Conservation (phyloP, 2,329 filamentous ascomycete species). For the Cucurbitaria berberidis region DNA sequence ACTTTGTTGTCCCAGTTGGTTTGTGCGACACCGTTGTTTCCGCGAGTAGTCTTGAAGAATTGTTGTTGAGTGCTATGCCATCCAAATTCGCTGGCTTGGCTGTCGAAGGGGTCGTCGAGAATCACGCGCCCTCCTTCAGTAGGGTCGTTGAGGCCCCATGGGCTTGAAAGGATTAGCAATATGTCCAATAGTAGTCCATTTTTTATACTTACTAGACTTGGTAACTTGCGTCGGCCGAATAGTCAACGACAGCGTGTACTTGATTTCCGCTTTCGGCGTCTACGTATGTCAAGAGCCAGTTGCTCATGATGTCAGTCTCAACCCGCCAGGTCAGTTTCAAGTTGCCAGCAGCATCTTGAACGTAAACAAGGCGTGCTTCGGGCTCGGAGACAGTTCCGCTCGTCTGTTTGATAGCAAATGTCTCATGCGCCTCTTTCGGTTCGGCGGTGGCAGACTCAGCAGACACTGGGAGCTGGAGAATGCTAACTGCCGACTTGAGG, state of each 20-base stretch:
- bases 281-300: slow-evolving; percentile 67
- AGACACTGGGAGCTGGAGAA: slow-evolving; percentile 52
- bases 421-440: slow-evolving; percentile 43
- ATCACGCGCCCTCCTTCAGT: slow-evolving; percentile 54
- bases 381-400: slow-evolving; percentile 60
- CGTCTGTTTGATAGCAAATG: slow-evolving; percentile 56
- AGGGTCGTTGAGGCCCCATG: slow-evolving; percentile 63
- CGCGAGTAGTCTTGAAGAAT: slow-evolving; percentile 60
- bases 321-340: slow-evolving; percentile 63
- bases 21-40: slow-evolving; percentile 66
- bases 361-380: slow-evolving; percentile 62
- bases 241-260: slow-evolving; percentile 63
- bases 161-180: slow-evolving; percentile 18
- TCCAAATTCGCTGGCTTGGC: slow-evolving; percentile 57
- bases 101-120: slow-evolving; percentile 58
- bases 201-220: slow-evolving; percentile 56
- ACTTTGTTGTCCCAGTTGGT: slow-evolving; percentile 54
- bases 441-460: slow-evolving; percentile 51
- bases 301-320: slow-evolving; percentile 63
- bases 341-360: slow-evolving; percentile 55
- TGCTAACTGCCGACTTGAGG: slow-evolving; percentile 49
- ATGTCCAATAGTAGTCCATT: not conserved
- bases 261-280: slow-evolving; percentile 57
- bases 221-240: slow-evolving; percentile 62
- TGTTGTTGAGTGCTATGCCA: slow-evolving; percentile 59